Percentiles rank a stretch among this genome's conserved stretches.
Evolutionary conservation across 192 early-diverging fungal species (phyloP).

Genomic region (Glomus cerebriforme): DNA sequence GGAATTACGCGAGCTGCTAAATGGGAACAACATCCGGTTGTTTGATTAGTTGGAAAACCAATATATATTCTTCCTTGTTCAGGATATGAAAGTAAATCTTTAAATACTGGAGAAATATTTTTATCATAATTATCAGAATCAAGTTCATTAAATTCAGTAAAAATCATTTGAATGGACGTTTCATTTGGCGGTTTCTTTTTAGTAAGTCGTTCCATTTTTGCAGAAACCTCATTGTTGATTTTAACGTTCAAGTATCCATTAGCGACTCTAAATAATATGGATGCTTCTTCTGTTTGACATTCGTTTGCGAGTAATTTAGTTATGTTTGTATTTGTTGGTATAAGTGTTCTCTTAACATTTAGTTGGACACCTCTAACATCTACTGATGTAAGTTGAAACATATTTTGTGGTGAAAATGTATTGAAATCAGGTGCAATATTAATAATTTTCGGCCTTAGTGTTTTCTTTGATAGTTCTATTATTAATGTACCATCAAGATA

Average conservation of each 20-base stretch:
- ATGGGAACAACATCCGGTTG: constrained; percentile 79
- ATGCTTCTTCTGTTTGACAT: constrained; percentile 39
- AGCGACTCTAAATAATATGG: constrained; percentile 73
- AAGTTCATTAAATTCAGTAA: constrained; percentile 73
- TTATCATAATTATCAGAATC: constrained; percentile 32
- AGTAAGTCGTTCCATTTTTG: constrained; percentile 84
- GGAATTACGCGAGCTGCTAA: constrained; percentile 84
- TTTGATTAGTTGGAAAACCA: constrained; percentile 89
- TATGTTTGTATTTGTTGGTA: constrained; percentile 15
- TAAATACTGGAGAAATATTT: constrained; percentile 54
- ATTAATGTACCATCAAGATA: constrained; percentile 63
- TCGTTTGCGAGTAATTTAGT: not conserved
- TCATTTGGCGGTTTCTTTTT: constrained; percentile 80
- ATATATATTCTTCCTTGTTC: constrained; percentile 87
- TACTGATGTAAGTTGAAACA: constrained; percentile 70
- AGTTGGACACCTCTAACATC: constrained; percentile 59
- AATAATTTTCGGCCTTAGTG: constrained; percentile 63
- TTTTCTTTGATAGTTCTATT: constrained; percentile 65
- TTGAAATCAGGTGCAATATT: constrained; percentile 48
- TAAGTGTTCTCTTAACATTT: constrained; percentile 47
- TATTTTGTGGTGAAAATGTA: constrained; percentile 63
- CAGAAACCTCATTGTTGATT: constrained; percentile 52
- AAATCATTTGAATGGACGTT: constrained; percentile 74
- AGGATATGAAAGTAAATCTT: constrained; percentile 69
- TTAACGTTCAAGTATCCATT: constrained; percentile 58